Evolutionary conservation across 2,329 filamentous ascomycete species (phyloP), one percentile per base, ranked within the genome.

Genomic region (Ophiosphaerella korrae): DNA sequence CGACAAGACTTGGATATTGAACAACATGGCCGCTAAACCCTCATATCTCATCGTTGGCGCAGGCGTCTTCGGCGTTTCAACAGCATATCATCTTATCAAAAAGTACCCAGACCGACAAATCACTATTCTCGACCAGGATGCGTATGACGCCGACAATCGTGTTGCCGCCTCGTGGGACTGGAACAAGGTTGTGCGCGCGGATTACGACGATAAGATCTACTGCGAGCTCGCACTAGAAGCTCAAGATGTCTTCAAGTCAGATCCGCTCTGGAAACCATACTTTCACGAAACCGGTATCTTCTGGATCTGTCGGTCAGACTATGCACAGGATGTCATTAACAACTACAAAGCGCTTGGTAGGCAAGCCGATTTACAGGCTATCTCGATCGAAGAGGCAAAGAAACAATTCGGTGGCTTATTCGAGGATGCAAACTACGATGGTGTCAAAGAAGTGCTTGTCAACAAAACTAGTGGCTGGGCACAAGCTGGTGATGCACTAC

Each of bases 161-260:
- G 63, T 76, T 26, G 86, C 85, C 29, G 87, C 87, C 0, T 89
- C 87, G 0, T 87, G 84, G 77, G 87, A 90, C 73, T 85, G 86
- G 81, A 89, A 88, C 75, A 89, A 89, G 71, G 85, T 88, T 24
- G 80, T 89, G 13, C 84, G 87, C 49, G 84, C 86, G 41, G 87
- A 89, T 69, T 89, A 89, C 73, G 78, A 82, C 48, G 84, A 87
- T 60, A 73, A 82, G 1, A 70, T 84, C 13, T 89, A 90, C 75
- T 85, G 82, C 69, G 71, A 80, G 42, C 77, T 90, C 16, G 87
- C 82, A 0, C 78, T 88, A 24, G 85, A 89, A 71, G 84, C 87
- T 0, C 84, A 87, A 62, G 81, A 85, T 44, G 72, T 83, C 0
- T 90, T 86, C 78, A 78, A 78, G 47, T 73, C 70, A 1, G 81